phyloP scores from a whole-genome alignment of 2,329 filamentous ascomycete genomes.

The Neurospora crassa region DNA sequence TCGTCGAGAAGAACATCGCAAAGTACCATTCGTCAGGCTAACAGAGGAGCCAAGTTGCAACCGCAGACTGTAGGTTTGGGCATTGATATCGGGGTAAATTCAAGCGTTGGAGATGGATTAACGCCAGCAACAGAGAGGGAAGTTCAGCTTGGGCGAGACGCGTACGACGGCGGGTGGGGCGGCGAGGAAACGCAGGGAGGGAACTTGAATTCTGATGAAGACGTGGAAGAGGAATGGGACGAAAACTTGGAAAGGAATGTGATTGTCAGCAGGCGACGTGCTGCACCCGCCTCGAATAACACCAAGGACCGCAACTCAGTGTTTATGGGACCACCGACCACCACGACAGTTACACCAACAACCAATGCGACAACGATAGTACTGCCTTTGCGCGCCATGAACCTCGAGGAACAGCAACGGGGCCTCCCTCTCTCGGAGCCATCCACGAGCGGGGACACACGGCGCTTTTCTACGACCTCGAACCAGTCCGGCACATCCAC shows the following conservation, averaged over 20 bases:
- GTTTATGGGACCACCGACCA: background rate
- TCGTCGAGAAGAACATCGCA: constrained; percentile 34
- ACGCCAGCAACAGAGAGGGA: constrained; percentile 34
- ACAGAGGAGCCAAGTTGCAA: constrained; percentile 22
- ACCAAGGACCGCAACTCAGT: constrained; percentile 28
- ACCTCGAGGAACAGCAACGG: constrained; percentile 11
- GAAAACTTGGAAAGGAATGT: constrained; percentile 44
- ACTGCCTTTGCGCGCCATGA: background rate
- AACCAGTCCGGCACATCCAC: constrained; percentile 45
- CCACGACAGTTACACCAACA: constrained; percentile 37
- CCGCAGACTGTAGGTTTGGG: constrained; percentile 32
- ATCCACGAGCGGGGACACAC: constrained; percentile 32
- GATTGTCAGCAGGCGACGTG: constrained; percentile 37
- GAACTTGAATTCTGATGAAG: constrained; percentile 24
- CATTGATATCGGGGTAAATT: constrained; percentile 28
- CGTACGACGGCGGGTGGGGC: constrained; percentile 52
- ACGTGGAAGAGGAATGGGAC: constrained; percentile 47
- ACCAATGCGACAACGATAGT: constrained; percentile 26
- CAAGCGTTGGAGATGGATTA: constrained; percentile 29
- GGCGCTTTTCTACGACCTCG: constrained; percentile 44
- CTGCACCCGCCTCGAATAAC: constrained; percentile 19
- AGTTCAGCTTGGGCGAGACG: constrained; percentile 30
- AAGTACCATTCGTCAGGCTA: constrained; percentile 31
- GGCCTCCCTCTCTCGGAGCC: constrained; percentile 29
- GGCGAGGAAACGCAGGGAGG: constrained; percentile 10